These are phyloP conservation scores for Umbelopsis ramanniana DNA, from an alignment of 192 early-diverging fungal species.

Conservation along the genomic window DNA sequence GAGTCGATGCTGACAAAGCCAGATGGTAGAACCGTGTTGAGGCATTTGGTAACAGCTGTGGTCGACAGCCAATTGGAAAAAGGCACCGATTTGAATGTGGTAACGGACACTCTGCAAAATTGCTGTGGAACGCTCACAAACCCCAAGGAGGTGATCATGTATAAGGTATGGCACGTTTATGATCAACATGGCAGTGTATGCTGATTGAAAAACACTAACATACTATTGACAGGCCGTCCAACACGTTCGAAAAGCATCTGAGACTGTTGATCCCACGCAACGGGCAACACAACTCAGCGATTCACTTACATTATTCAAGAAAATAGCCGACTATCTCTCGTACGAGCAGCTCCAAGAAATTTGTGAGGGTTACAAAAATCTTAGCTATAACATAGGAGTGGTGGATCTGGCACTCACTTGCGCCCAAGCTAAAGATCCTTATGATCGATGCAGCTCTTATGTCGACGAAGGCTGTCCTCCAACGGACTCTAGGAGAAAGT, in stretches of 20 bases:
- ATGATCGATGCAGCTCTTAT: slow-evolving; percentile 57
- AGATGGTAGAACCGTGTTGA: slow-evolving; percentile 14
- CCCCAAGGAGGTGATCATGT: slow-evolving; percentile 30
- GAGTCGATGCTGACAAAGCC: slow-evolving; percentile 29
- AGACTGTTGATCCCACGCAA: slow-evolving; percentile 28
- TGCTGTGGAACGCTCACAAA: slow-evolving; percentile 22
- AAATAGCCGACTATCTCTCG: slow-evolving; percentile 11
- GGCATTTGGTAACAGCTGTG: slow-evolving; percentile 29
- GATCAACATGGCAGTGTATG: neutral
- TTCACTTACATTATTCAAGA: neutral
- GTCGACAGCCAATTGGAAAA: slow-evolving; percentile 48
- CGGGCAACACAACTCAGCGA: neutral
- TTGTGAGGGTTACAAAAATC: slow-evolving; percentile 13
- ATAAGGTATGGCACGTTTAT: slow-evolving; percentile 26
- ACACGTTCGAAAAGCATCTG: slow-evolving; percentile 2
- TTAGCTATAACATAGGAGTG: slow-evolving; percentile 58
- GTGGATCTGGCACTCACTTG: slow-evolving; percentile 59
- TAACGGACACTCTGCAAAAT: slow-evolving; percentile 23
- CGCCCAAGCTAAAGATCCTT: slow-evolving; percentile 60
- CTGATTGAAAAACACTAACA: neutral
- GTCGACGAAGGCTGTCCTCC: slow-evolving; percentile 60
- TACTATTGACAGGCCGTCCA: slow-evolving; percentile 2
- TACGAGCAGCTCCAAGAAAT: slow-evolving; percentile 14
- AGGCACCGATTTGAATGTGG: slow-evolving; percentile 40
- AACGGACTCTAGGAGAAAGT: slow-evolving; percentile 46